Evolutionary conservation across 169 alveolate genomes (phyloP).

Genomic region (Babesia bovis): DNA sequence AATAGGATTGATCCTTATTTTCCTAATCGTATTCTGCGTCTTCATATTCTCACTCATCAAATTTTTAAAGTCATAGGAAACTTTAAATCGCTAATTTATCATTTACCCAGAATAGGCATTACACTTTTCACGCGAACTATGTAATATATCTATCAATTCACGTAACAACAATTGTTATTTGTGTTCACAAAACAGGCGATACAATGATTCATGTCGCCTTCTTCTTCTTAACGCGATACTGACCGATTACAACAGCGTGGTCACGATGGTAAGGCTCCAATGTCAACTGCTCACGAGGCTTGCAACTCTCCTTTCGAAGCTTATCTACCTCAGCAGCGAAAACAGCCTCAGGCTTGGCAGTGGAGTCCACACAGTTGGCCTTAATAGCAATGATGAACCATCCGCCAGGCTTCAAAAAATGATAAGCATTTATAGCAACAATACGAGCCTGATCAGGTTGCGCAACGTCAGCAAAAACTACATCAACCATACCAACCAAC

Average conservation of each 20-base stretch:
- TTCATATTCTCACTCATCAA: constrained; percentile 28
- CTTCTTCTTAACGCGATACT: constrained; percentile 88
- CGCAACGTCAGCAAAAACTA: constrained; percentile 98
- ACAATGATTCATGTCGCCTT: constrained; percentile 40
- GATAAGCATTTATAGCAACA: constrained; percentile 93
- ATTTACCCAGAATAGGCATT: too few relatives aligned
- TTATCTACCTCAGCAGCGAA: constrained; percentile 89
- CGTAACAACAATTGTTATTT: too few relatives aligned
- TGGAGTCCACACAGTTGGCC: constrained; percentile 98
- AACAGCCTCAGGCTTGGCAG: constrained; percentile 97
- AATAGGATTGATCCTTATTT: constrained; percentile 19
- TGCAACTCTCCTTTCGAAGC: constrained; percentile 91
- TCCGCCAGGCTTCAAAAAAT: constrained; percentile 96
- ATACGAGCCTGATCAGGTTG: constrained; percentile 98
- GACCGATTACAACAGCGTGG: constrained; percentile 97
- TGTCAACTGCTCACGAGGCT: constrained; percentile 95
- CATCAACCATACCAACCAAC: constrained; percentile 98
- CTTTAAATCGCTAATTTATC: neutral
- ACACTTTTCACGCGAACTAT: too few relatives aligned
- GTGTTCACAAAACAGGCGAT: too few relatives aligned
- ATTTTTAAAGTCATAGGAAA: neutral
- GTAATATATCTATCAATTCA: too few relatives aligned
- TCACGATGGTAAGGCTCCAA: constrained; percentile 98
- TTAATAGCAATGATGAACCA: constrained; percentile 97
- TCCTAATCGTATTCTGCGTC: constrained; percentile 31